Percentiles rank a stretch among this genome's conserved stretches.
These are phyloP conservation scores for Populus alba DNA, from an alignment of 345 rosid species.

Conservation along the genomic window DNA sequence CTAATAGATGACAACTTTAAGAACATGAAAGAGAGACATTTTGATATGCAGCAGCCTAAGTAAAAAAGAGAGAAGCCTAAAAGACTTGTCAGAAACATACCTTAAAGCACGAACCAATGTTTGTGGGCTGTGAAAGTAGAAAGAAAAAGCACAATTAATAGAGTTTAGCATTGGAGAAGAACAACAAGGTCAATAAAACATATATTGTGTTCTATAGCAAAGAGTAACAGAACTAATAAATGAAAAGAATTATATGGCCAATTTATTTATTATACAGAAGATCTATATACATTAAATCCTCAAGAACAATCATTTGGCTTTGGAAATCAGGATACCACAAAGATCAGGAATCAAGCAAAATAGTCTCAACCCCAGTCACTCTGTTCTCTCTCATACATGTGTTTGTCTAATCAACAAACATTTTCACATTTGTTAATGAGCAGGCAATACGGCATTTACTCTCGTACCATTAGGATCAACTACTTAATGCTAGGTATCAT, in stretches of 20 bases:
- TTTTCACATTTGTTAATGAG: background rate
- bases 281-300: background rate
- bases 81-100: constrained; percentile 38
- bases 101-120: constrained; percentile 97
- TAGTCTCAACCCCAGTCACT: background rate
- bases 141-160: constrained; percentile 3
- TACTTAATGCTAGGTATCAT: background rate
- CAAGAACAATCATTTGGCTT: background rate
- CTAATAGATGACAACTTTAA: background rate
- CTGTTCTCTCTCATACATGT: background rate
- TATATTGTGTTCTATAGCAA: background rate
- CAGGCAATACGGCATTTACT: background rate
- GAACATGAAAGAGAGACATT: background rate
- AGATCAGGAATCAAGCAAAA: background rate
- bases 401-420: background rate
- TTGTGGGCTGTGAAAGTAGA: constrained; percentile 77
- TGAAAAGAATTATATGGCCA: background rate
- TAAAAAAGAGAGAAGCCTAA: background rate
- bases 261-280: background rate
- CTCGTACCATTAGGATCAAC: background rate
- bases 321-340: background rate
- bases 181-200: background rate
- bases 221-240: background rate
- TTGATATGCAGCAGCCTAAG: background rate
- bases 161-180: background rate